Percentiles rank a stretch among this genome's conserved stretches.
phyloP scores from a whole-genome alignment of 75 land plant species.

The Cunninghamia lanceolata region DNA sequence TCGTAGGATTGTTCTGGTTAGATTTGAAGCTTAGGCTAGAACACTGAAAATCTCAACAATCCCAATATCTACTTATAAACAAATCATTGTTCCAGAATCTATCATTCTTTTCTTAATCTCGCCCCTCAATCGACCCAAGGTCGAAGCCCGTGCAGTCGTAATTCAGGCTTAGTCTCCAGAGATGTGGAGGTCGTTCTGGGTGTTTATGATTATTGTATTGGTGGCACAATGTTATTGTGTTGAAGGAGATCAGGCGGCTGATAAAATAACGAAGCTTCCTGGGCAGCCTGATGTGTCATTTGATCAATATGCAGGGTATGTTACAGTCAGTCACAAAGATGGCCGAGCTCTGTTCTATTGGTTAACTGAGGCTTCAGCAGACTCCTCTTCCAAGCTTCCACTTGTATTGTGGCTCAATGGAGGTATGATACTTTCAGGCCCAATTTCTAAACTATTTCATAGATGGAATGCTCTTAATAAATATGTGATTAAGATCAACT shows the following conservation, averaged over 20 bases:
- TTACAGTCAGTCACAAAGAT: constrained; percentile 28
- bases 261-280: constrained; percentile 18
- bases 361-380: constrained; percentile 27
- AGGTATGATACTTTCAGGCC: constrained; percentile 21
- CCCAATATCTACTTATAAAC: not conserved
- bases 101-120: not conserved
- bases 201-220: not conserved
- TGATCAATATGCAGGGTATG: constrained; percentile 36
- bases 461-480: too few relatives aligned
- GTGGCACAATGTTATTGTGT: not conserved
- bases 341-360: constrained; percentile 51
- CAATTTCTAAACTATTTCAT: too few relatives aligned
- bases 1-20: not conserved
- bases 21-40: not conserved
- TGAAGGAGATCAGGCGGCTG: not conserved
- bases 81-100: not conserved
- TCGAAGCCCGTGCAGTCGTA: not conserved
- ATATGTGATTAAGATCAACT: too few relatives aligned
- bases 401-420: constrained; percentile 65
- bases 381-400: constrained; percentile 25
- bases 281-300: constrained; percentile 32
- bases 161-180: not conserved
- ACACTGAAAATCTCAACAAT: not conserved
- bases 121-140: not conserved
- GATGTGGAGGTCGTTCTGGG: not conserved